Percentiles rank a stretch among this genome's conserved stretches.
Evolutionary conservation across 352 stramenopile species (phyloP).

Genomic region (Peronosclerospora sorghi): DNA sequence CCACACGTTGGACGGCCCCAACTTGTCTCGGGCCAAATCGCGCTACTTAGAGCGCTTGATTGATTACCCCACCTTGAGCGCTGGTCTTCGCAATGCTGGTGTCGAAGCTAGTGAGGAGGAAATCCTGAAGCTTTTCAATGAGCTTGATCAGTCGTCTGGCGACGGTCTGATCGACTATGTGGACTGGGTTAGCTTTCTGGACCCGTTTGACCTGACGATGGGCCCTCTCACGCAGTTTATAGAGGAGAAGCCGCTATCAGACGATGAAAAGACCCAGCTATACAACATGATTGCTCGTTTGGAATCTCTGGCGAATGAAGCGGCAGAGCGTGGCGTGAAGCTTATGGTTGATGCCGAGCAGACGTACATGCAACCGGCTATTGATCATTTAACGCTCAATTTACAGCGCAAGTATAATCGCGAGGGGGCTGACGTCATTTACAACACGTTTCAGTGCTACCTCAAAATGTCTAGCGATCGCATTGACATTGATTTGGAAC

Average conservation of each 20-base stretch:
- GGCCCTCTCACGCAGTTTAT: constrained; percentile 83
- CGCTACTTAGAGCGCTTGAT: constrained; percentile 73
- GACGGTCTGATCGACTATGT: constrained; percentile 89
- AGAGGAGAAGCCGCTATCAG: constrained; percentile 59
- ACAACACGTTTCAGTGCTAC: constrained; percentile 99
- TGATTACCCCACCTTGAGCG: constrained; percentile 67
- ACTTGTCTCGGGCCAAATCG: constrained; percentile 73
- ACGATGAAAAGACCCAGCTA: constrained; percentile 85
- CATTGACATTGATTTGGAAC: constrained; percentile 88
- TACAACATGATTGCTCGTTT: constrained; percentile 85
- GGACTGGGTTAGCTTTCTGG: constrained; percentile 90
- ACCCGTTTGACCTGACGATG: constrained; percentile 86
- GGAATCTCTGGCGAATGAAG: constrained; percentile 61
- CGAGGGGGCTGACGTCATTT: constrained; percentile 82
- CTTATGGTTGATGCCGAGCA: constrained; percentile 98
- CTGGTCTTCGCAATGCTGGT: constrained; percentile 56
- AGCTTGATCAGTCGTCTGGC: constrained; percentile 48
- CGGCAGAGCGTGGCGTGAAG: constrained; percentile 66
- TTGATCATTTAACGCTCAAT: constrained; percentile 89
- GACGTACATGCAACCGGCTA: constrained; percentile 94
- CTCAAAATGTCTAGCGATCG: constrained; percentile 87
- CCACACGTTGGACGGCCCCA: constrained; percentile 81
- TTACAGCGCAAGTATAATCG: constrained; percentile 88
- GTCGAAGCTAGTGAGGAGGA: constrained; percentile 53
- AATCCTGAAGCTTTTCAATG: constrained; percentile 48